Evolutionary conservation across 139 green algal genomes (phyloP).

Genomic region (Dunaliella primolecta): DNA sequence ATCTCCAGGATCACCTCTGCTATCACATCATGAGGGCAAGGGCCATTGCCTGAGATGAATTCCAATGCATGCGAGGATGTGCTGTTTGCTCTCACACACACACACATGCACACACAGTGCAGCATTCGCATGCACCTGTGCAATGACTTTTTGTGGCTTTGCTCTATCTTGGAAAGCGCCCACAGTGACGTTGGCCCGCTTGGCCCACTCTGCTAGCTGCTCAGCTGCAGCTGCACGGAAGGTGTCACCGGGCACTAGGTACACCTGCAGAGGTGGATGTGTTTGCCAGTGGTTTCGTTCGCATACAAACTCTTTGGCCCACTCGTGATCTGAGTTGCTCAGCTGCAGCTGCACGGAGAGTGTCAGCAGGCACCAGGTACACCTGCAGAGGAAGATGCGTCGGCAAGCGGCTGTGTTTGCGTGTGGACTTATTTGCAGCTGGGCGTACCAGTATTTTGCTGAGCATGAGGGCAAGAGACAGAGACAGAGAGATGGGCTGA

Average conservation of each 20-base stretch:
- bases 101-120: too few relatives aligned
- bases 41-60: too few relatives aligned
- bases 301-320: too few relatives aligned
- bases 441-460: too few relatives aligned
- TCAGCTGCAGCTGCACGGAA: slow-evolving; percentile 93
- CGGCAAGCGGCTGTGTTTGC: not conserved
- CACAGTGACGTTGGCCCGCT: slow-evolving; percentile 64
- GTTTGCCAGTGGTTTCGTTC: not conserved
- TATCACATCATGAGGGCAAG: too few relatives aligned
- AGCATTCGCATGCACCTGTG: slow-evolving; percentile 19
- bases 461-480: too few relatives aligned
- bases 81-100: too few relatives aligned
- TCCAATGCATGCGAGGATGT: too few relatives aligned
- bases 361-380: slow-evolving; percentile 91
- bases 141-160: slow-evolving; percentile 38
- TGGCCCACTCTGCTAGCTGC: slow-evolving; percentile 89
- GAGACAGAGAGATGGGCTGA: too few relatives aligned
- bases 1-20: too few relatives aligned
- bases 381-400: slow-evolving; percentile 55
- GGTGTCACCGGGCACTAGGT: slow-evolving; percentile 93
- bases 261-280: slow-evolving; percentile 58
- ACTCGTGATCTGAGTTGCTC: slow-evolving; percentile 95
- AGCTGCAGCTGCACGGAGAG: slow-evolving; percentile 89
- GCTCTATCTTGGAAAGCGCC: slow-evolving; percentile 51
- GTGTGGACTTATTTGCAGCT: too few relatives aligned